Percentiles rank a stretch among this genome's conserved stretches.
Conservation (phyloP, 140 eudicot genomes). For the Senecio squalidus region DNA sequence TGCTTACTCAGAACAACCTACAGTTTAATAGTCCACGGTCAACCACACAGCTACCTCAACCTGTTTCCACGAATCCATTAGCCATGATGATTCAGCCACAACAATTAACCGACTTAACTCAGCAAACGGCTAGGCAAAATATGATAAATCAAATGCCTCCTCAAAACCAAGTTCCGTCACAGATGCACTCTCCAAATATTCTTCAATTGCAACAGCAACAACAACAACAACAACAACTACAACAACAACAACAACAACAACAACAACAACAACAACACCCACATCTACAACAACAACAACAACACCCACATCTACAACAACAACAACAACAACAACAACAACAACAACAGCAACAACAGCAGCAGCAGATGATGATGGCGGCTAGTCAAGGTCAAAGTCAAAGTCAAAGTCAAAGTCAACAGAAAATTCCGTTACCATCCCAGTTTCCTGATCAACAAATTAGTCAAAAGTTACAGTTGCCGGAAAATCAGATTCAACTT, state of each 20-base stretch:
- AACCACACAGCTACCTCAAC: constrained; percentile 40
- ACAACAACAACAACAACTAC: constrained; percentile 23
- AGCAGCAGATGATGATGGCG: constrained; percentile 21
- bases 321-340: constrained; percentile 24
- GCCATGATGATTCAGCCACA: constrained; percentile 67
- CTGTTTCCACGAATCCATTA: constrained; percentile 43
- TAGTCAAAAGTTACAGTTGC: constrained; percentile 48
- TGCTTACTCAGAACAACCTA: constrained; percentile 50
- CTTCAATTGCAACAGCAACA: constrained; percentile 44
- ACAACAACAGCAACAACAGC: constrained; percentile 24
- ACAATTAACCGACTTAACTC: constrained; percentile 50
- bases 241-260: constrained; percentile 32
- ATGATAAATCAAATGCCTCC: constrained; percentile 39
- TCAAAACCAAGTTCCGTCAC: constrained; percentile 56
- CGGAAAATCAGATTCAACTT: constrained; percentile 70
- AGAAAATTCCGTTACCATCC: constrained; percentile 36
- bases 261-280: constrained; percentile 12
- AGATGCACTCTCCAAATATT: constrained; percentile 50
- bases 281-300: constrained; percentile 16
- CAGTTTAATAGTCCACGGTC: constrained; percentile 65
- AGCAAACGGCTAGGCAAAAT: constrained; percentile 46
- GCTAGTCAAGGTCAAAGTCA: too few species aligned
- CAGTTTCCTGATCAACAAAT: constrained; percentile 47
- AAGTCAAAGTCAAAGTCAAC: constrained; percentile 57
- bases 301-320: constrained; percentile 7